A percentile compares a stretch with the other conserved stretches of the same genome.
Conservation (phyloP, 2,329 filamentous ascomycete genomes). For the Fusarium irregulare region DNA sequence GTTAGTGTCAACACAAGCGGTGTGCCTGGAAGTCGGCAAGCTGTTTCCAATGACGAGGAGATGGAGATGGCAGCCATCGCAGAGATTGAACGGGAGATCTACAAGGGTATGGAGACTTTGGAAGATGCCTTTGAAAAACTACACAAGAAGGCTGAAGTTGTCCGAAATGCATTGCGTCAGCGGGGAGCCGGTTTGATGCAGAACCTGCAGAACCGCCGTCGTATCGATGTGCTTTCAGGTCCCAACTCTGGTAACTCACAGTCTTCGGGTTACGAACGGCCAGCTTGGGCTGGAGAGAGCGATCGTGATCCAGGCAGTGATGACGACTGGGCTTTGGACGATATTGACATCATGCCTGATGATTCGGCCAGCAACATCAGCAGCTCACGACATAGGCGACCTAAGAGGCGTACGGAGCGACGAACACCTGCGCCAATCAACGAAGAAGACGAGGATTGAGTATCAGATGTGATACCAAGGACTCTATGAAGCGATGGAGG, state of each 20-base stretch:
- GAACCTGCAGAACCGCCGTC: conserved; percentile 70
- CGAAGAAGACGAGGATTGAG: conserved; percentile 74
- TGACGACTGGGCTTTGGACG: conserved; percentile 68
- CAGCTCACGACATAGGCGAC: conserved; percentile 73
- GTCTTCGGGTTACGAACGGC: conserved; percentile 58
- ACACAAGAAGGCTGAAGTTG: conserved; percentile 84
- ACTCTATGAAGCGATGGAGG: conserved; percentile 4
- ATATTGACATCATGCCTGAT: conserved; percentile 76
- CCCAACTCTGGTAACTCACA: conserved; percentile 60
- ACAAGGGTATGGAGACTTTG: conserved; percentile 90
- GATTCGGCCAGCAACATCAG: conserved; percentile 85
- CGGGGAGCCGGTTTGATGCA: conserved; percentile 80
- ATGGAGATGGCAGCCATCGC: conserved; percentile 90
- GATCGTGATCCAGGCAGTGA: conserved; percentile 65
- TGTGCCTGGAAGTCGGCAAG: conserved; percentile 58
- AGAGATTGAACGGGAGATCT: conserved; percentile 93
- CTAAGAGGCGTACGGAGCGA: conserved; percentile 74
- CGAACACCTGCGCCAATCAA: conserved; percentile 79
- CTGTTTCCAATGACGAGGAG: conserved; percentile 92
- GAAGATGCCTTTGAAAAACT: conserved; percentile 94
- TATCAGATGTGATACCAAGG: conserved; percentile 9
- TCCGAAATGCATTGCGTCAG: conserved; percentile 82
- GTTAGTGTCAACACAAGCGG: conserved; percentile 67
- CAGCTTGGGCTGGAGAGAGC: conserved; percentile 53
- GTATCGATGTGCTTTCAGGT: conserved; percentile 65